Base-by-base conservation (phyloP, 2,329 filamentous ascomycete genomes). In the Talaromyces sp. region DNA sequence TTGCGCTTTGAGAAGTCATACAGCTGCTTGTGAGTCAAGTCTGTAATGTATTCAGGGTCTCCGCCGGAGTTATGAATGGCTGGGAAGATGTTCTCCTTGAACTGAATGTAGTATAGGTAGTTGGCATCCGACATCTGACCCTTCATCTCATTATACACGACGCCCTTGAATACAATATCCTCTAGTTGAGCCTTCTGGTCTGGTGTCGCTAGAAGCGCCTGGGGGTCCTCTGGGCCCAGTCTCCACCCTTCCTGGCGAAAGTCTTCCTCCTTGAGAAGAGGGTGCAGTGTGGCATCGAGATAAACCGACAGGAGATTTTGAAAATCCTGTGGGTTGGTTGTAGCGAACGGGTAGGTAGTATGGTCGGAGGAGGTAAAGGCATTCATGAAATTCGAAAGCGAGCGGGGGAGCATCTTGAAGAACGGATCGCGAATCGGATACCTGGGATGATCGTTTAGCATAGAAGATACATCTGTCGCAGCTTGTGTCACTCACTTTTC, bases 61-160 rank as follows among this genome's bases (percentile, higher is more conserved):
- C 94, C 94, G 30, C 94, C 94, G 1, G 93, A 97, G 76, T 99
- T 97, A 76, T 99, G 89, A 71, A 99, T 88, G 33, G 88, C 88
- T 0, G 94, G 94, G 69, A 96, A 94, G 49, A 99, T 90, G 70
- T 94, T 88, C 65, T 97, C 91, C 69, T 96, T 91, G 74, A 96
- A 99, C 48, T 88, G 84, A 62, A 97, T 96, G 72, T 97, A 97
- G 78, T 90, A 99, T 1, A 97, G 79, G 66, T 99, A 99, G 61
- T 91, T 91, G 6, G 93, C 91, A 71, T 99, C 94, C 2, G 94
- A 97, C 87, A 97, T 96, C 69, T 97, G 92, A 0, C 94, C 94
- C 76, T 99, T 99, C 94, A 99, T 99, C 77, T 99, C 94, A 67
- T 99, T 99, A 77, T 97, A 97, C 1, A 97, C 93, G 1, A 97